Evolutionary conservation across 1,139 yeast genomes (phyloP).

Genomic region (Yamadazyma atlantica): DNA sequence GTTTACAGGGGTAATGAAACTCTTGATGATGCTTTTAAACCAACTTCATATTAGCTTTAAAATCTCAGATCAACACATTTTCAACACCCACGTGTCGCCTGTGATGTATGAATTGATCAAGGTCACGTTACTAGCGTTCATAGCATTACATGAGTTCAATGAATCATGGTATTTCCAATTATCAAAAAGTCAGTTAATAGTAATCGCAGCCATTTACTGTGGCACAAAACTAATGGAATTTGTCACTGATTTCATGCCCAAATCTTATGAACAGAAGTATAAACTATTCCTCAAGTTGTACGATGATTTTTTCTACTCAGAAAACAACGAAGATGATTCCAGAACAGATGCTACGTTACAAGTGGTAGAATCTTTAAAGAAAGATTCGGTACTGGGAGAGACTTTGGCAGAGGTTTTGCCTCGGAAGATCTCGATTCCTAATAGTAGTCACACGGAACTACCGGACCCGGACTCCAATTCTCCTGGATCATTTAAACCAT

Average conservation of each 20-base stretch:
- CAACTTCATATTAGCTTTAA: conserved; percentile 12
- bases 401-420: conserved; percentile 17
- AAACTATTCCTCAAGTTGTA: conserved; percentile 11
- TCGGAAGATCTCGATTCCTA: conserved; percentile 10
- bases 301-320: conserved; percentile 13
- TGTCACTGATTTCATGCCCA: conserved; percentile 11
- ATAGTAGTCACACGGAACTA: neutral
- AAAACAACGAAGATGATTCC: conserved; percentile 9
- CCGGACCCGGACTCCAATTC: conserved; percentile 1
- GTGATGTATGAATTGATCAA: conserved; percentile 13
- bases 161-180: conserved; percentile 8
- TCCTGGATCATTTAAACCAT: too few relatives aligned
- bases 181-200: conserved; percentile 8
- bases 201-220: conserved; percentile 9
- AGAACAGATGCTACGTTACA: conserved; percentile 10
- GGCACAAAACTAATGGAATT: conserved; percentile 6
- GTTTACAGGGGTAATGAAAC: conserved; percentile 9
- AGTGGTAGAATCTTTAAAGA: conserved; percentile 9
- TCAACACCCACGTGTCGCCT: conserved; percentile 13
- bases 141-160: conserved; percentile 11
- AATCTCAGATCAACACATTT: conserved; percentile 9
- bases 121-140: conserved; percentile 12
- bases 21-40: conserved; percentile 10
- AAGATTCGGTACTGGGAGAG: conserved; percentile 6
- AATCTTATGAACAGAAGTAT: conserved; percentile 10